Evolutionary conservation across 768 basidiomycete species (phyloP), one percentile per base, ranked within the genome.

Genomic region (Infundibulicybe gibba): DNA sequence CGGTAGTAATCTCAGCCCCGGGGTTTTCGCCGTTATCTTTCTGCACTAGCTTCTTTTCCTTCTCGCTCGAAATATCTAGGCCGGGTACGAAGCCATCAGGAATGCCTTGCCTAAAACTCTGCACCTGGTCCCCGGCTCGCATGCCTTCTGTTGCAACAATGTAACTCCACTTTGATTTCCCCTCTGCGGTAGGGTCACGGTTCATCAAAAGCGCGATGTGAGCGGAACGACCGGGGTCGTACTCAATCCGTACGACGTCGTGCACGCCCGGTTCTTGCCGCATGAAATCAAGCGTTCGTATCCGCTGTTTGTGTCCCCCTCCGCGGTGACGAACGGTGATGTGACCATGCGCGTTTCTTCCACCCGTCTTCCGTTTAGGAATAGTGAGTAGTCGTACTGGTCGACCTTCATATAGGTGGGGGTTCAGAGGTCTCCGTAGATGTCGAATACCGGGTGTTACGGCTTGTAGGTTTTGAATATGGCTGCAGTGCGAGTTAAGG

Each of bases 211-310:
- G 77, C 2, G 97, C 95, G 59, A 99, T 95, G 63, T 99, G 97
- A 6, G 90, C 92, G 32, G 85, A 89, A 38, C 97, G 78, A 3
- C 89, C 89, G 0, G 97, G 97, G 71, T 98, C 97, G 60, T 95
- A 99, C 69, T 98, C 97, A 54, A 99, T 90, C 40, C 97, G 80
- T 3, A 94, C 78, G 39, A 98, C 93, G 54, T 94, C 90, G 58
- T 90, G 89, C 32, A 85, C 69, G 8, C 95, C 95, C 1, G 80
- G 72, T 49, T 85, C 83, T n/a, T 69, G 67, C 45, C 97, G 79
- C 63, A 73, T 68, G 59, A 95, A 98, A 66, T 99, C 97, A 45
- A 99, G 68, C 33, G 82, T 74, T 25, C 97, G 84, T 50, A 95
- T 82, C 31, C 97, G 82, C 49, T 85, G 83, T 50, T 79, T 81